phyloP scores from a whole-genome alignment of 495 filamentous ascomycete species.

The Penicillium cinerascens region DNA sequence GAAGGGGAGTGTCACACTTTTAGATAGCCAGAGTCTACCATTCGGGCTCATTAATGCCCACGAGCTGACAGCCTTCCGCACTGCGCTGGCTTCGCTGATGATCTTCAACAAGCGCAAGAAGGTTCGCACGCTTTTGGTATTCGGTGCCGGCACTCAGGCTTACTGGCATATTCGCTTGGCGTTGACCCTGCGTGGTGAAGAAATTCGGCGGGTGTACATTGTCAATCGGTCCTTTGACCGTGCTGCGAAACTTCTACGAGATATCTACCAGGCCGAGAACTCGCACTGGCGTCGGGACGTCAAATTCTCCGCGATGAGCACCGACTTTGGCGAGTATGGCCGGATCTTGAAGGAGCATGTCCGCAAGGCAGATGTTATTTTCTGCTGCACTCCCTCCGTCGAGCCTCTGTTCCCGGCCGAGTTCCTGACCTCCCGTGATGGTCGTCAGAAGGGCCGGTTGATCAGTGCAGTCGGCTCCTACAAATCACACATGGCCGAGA shows the following conservation, averaged over 20 bases:
- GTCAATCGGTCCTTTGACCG: conserved; percentile 70
- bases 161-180: conserved; percentile 90
- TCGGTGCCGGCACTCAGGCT: conserved; percentile 88
- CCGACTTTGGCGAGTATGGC: conserved; percentile 66
- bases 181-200: conserved; percentile 65
- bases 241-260: conserved; percentile 50
- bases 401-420: conserved; percentile 60
- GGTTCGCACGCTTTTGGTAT: conserved; percentile 72
- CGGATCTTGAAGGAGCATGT: conserved; percentile 65
- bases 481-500: conserved; percentile 78
- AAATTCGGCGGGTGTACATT: conserved; percentile 74
- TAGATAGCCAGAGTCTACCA: conserved; percentile 63
- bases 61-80: conserved; percentile 89
- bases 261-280: conserved; percentile 53
- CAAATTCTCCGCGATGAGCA: conserved; percentile 68
- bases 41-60: conserved; percentile 79
- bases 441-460: conserved; percentile 69
- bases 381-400: conserved; percentile 68
- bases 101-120: conserved; percentile 66
- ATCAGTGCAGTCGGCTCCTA: conserved; percentile 83
- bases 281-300: conserved; percentile 54
- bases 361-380: conserved; percentile 68
- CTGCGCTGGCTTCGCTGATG: conserved; percentile 75
- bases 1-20: conserved; percentile 72
- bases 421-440: conserved; percentile 64